Conservation (phyloP, 2,329 filamentous ascomycete species). For the Helotiales sp. region DNA sequence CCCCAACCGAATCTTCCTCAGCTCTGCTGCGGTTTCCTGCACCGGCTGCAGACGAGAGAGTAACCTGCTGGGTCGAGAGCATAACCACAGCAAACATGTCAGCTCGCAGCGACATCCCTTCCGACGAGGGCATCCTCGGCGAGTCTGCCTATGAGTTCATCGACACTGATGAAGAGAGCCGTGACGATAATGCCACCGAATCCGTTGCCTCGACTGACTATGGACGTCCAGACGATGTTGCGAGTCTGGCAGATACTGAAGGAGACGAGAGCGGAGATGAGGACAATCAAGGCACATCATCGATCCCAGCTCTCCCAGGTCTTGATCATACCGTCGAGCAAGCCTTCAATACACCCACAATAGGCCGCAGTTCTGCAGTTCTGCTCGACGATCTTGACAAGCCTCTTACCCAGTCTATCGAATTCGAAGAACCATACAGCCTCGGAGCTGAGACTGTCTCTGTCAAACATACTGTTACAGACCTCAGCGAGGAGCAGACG, state of each 20-base stretch:
- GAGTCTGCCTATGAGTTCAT: constrained; percentile 45
- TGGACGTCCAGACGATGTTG: constrained; percentile 43
- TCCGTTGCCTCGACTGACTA: constrained; percentile 45
- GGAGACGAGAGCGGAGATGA: constrained; percentile 43
- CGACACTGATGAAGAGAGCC: constrained; percentile 44
- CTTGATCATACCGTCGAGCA: constrained; percentile 37
- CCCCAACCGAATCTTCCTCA: constrained; percentile 26
- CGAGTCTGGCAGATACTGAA: constrained; percentile 45
- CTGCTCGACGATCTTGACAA: constrained; percentile 40
- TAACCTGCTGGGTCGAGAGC: constrained; percentile 40
- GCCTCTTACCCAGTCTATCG: constrained; percentile 47
- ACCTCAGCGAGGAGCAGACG: constrained; percentile 50
- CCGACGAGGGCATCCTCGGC: constrained; percentile 41
- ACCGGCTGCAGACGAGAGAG: constrained; percentile 37
- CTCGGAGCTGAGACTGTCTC: constrained; percentile 48
- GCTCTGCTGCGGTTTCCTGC: constrained; percentile 36
- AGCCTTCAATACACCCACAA: constrained; percentile 41
- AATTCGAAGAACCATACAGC: constrained; percentile 51
- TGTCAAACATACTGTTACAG: constrained; percentile 53
- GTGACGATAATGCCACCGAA: constrained; percentile 43
- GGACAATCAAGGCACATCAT: constrained; percentile 24
- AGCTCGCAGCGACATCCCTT: constrained; percentile 35
- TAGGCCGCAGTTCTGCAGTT: constrained; percentile 39
- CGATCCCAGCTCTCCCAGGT: constrained; percentile 32
- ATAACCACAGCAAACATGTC: constrained; percentile 39